Conservation (phyloP, 2,329 filamentous ascomycete genomes). For the Fusarium pininemorale region DNA sequence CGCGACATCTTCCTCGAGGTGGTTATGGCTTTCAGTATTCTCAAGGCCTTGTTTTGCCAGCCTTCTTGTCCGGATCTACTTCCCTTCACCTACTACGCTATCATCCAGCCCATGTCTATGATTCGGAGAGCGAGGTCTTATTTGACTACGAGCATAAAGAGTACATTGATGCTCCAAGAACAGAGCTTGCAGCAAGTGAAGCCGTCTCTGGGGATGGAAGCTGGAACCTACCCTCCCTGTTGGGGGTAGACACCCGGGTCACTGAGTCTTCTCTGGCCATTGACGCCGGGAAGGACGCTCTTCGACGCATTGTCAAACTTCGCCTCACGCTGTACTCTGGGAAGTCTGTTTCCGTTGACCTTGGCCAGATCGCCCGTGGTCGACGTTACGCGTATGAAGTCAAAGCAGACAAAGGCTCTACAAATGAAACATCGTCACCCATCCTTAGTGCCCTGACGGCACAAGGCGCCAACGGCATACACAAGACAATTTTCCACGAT, state of each 20-base stretch:
- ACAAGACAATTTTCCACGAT: neutral
- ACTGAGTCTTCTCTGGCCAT: neutral
- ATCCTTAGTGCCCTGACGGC: neutral
- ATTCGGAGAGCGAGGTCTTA: neutral
- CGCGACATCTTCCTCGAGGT: neutral
- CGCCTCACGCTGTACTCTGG: neutral
- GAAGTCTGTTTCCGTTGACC: neutral
- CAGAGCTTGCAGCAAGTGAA: neutral
- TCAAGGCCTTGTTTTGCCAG: neutral
- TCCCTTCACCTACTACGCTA: neutral
- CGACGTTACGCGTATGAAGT: neutral
- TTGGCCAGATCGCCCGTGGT: neutral
- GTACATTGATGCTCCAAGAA: neutral
- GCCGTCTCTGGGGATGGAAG: neutral
- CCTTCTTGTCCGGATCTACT: neutral
- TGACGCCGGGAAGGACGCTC: neutral
- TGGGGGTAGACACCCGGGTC: neutral
- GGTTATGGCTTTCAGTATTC: neutral
- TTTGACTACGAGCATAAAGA: neutral
- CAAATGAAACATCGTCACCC: neutral
- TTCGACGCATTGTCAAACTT: neutral
- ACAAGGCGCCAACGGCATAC: neutral
- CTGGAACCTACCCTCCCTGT: neutral
- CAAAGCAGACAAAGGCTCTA: neutral
- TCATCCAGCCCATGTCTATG: neutral